Evolutionary conservation across 2,329 filamentous ascomycete species (phyloP).

Genomic region (Xylaria sp.): DNA sequence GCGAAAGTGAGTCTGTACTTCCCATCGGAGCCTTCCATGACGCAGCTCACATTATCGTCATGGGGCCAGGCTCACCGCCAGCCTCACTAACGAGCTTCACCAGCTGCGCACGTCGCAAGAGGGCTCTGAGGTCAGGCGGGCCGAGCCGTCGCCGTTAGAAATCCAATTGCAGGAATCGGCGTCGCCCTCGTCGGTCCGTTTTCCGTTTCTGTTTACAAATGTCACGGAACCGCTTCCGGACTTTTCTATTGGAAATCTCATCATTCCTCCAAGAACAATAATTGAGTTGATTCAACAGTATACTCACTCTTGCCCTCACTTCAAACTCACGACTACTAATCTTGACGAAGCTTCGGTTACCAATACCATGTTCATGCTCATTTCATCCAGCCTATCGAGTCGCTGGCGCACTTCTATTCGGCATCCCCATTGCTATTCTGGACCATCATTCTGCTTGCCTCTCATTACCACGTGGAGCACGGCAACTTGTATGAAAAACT

Average conservation of each 20-base stretch:
- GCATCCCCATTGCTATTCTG: conserved; percentile 32
- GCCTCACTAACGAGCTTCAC: conserved; percentile 32
- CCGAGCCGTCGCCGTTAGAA: not conserved
- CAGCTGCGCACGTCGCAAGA: conserved; percentile 28
- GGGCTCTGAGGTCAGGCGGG: not conserved
- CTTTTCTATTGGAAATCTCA: conserved; percentile 20
- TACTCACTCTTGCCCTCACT: conserved; percentile 1
- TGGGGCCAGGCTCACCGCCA: conserved; percentile 25
- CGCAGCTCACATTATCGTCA: conserved; percentile 9
- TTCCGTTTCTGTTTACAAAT: conserved; percentile 24
- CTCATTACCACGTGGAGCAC: conserved; percentile 24
- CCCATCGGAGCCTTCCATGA: not conserved
- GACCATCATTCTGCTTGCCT: conserved; percentile 31
- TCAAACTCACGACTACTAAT: conserved; percentile 20
- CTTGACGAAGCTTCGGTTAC: conserved; percentile 27
- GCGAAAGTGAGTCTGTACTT: conserved; percentile 27
- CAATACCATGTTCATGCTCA: conserved; percentile 25
- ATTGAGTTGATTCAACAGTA: conserved; percentile 34
- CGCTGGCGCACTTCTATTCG: conserved; percentile 13
- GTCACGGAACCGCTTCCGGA: conserved; percentile 16
- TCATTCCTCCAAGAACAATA: conserved; percentile 15
- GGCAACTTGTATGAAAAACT: conserved; percentile 17
- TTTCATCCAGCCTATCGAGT: conserved; percentile 27
- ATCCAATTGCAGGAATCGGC: conserved; percentile 13
- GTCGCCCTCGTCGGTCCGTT: not conserved